phyloP scores from a whole-genome alignment of 768 basidiomycete genomes.

The Flagelloscypha sp. region DNA sequence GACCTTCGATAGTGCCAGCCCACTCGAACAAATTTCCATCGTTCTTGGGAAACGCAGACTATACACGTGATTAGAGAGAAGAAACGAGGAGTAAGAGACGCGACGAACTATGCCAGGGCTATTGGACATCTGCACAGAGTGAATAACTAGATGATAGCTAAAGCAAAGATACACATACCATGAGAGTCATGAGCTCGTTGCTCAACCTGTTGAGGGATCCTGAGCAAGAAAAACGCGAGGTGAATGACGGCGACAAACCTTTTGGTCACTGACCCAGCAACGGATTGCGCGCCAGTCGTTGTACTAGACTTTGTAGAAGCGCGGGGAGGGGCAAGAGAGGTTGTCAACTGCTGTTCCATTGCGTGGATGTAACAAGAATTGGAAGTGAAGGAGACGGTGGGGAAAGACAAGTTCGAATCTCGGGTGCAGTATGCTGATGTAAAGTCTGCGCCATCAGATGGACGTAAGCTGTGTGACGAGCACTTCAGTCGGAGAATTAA shows the following conservation, averaged over 20 bases:
- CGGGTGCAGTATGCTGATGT: no score
- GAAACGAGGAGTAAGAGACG: neutral
- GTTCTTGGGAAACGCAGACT: conserved; percentile 87
- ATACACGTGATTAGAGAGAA: conserved; percentile 3
- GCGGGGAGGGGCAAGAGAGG: conserved; percentile 33
- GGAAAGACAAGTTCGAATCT: no score
- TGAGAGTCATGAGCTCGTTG: conserved; percentile 81
- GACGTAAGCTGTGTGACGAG: no score
- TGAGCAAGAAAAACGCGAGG: conserved; percentile 7
- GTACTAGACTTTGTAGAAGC: conserved; percentile 45
- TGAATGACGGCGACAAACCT: conserved; percentile 36
- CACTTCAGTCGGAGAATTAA: no score
- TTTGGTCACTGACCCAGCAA: conserved; percentile 76
- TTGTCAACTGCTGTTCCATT: conserved; percentile 15
- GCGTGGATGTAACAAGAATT: conserved; percentile 46
- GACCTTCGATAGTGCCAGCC: conserved; percentile 83
- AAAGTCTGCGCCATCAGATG: no score
- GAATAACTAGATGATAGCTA: conserved; percentile 1
- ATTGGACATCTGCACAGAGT: conserved; percentile 60
- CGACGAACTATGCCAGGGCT: conserved; percentile 76
- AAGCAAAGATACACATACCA: conserved; percentile 42
- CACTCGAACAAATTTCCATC: conserved; percentile 87
- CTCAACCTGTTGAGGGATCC: conserved; percentile 44
- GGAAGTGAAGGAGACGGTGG: conserved; percentile 56
- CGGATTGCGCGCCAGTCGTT: conserved; percentile 44